Percentiles rank a stretch among this genome's conserved stretches.
Conservation (phyloP, 495 filamentous ascomycete species). For the Amphirosellinia nigrospora region DNA sequence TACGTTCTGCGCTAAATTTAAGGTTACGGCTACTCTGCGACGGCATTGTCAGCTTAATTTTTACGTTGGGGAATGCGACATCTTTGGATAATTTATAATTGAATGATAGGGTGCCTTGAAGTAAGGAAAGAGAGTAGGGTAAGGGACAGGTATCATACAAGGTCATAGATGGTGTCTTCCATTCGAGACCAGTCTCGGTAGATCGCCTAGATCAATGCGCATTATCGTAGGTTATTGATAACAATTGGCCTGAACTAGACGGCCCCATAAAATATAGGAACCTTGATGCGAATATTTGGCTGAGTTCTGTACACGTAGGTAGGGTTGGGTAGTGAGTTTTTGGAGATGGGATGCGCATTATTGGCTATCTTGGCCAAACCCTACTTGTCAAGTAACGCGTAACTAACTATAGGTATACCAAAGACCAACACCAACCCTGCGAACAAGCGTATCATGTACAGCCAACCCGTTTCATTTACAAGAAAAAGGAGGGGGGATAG, state of each 20-base stretch:
- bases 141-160: neutral
- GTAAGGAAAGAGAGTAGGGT: neutral
- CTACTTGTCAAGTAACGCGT: neutral
- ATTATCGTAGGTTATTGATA: neutral
- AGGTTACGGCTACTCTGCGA: too few species aligned
- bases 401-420: neutral
- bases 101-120: neutral
- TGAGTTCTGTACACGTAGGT: neutral
- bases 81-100: neutral
- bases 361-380: neutral
- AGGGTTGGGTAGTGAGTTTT: neutral
- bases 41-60: neutral
- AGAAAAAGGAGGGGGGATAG: neutral
- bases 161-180: neutral
- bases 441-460: neutral
- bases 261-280: conserved; percentile 5
- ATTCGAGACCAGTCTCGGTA: neutral
- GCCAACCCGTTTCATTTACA: neutral
- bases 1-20: neutral
- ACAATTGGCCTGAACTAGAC: neutral
- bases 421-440: neutral
- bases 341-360: neutral
- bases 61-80: neutral
- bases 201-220: neutral
- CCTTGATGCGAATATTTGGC: neutral